Percentiles rank a stretch among this genome's conserved stretches.
Evolutionary conservation across 768 basidiomycete species (phyloP).

Genomic region (Suillus occidentalis): DNA sequence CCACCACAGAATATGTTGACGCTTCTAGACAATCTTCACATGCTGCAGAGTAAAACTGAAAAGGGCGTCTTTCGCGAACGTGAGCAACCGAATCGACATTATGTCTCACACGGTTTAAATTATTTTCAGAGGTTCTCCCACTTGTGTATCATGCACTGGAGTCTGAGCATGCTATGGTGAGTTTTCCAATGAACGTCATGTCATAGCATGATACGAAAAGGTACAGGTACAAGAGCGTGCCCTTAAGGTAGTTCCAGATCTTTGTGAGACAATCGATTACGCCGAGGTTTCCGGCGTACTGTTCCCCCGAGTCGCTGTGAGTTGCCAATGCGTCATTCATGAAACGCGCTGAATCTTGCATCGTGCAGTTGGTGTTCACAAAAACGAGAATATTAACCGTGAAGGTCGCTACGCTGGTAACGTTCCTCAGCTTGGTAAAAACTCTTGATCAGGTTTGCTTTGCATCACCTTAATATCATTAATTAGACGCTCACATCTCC

Average conservation of each 20-base stretch:
- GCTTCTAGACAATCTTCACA: slow-evolving; percentile 81
- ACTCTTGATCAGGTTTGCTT: slow-evolving; percentile 77
- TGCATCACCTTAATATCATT: neutral
- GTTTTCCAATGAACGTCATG: slow-evolving; percentile 17
- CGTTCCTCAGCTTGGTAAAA: slow-evolving; percentile 85
- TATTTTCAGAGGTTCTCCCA: slow-evolving; percentile 80
- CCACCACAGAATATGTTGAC: slow-evolving; percentile 98
- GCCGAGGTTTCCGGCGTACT: slow-evolving; percentile 89
- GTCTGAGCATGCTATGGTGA: slow-evolving; percentile 84
- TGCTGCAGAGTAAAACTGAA: slow-evolving; percentile 88
- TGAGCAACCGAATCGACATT: slow-evolving; percentile 37
- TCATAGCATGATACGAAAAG: slow-evolving; percentile 12
- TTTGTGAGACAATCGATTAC: slow-evolving; percentile 94
- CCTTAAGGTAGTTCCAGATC: slow-evolving; percentile 74
- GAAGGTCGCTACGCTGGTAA: slow-evolving; percentile 85
- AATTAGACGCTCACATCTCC: slow-evolving; percentile 2
- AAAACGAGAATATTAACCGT: slow-evolving; percentile 88
- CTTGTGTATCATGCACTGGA: slow-evolving; percentile 95
- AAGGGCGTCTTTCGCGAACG: slow-evolving; percentile 86
- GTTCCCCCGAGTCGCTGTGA: slow-evolving; percentile 90
- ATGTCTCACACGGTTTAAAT: neutral
- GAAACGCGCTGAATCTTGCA: slow-evolving; percentile 11
- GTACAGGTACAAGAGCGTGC: slow-evolving; percentile 90
- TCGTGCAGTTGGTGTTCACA: slow-evolving; percentile 79
- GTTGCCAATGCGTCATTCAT: slow-evolving; percentile 27